These are phyloP conservation scores for Plantago elongata DNA, from an alignment of 257 asterid genomes.

Conservation along the genomic window DNA sequence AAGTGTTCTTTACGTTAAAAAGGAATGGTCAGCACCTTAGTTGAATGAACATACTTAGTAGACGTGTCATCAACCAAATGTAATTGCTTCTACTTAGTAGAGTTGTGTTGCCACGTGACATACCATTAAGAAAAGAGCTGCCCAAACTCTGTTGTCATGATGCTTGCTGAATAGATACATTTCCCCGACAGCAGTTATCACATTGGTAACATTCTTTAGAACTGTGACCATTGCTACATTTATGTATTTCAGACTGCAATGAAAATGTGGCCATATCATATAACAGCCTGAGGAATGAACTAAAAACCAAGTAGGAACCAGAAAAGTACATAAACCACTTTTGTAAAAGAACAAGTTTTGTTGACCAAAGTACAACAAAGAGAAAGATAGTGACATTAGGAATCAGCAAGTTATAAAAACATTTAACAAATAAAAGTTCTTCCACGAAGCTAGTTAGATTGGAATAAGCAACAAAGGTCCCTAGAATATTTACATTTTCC, in stretches of 20 bases:
- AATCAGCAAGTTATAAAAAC: too few relatives aligned
- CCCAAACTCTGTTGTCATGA: slow-evolving; percentile 91
- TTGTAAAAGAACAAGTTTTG: too few relatives aligned
- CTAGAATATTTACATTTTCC: too few relatives aligned
- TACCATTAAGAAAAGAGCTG: slow-evolving; percentile 96
- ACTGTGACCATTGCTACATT: slow-evolving; percentile 98
- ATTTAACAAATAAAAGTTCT: too few relatives aligned
- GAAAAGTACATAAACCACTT: too few relatives aligned
- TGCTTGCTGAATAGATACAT: slow-evolving; percentile 90
- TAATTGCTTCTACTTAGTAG: neutral
- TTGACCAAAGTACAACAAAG: too few relatives aligned
- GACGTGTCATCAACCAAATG: slow-evolving; percentile 3
- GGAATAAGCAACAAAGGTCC: too few relatives aligned
- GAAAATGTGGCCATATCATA: slow-evolving; percentile 3
- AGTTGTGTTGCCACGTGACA: slow-evolving; percentile 14
- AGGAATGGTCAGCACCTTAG: slow-evolving; percentile 3
- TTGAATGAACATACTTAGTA: neutral
- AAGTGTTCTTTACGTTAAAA: slow-evolving; percentile 3
- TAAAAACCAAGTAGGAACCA: neutral
- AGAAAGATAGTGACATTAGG: too few relatives aligned
- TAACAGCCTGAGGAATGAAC: slow-evolving; percentile 7
- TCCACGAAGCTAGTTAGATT: too few relatives aligned
- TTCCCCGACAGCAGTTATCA: slow-evolving; percentile 95
- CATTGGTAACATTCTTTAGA: slow-evolving; percentile 95
- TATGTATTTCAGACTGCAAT: slow-evolving; percentile 75